Evolutionary conservation across 108 stramenopile genomes (phyloP), one percentile per base, ranked within the genome.

Genomic region (Nitzschia putrida): DNA sequence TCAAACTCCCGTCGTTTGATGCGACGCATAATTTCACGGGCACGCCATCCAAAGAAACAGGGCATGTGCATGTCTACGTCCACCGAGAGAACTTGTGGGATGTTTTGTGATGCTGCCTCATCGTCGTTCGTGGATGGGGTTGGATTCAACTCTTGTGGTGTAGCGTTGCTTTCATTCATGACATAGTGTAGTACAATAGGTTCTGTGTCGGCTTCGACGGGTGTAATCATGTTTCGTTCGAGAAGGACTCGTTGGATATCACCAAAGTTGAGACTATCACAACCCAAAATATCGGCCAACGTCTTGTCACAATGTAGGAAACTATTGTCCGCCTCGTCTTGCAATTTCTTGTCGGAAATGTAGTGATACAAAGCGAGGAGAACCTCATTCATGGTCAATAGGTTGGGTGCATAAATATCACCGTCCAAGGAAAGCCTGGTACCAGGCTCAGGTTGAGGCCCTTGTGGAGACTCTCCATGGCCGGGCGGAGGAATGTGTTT

Each of bases 1-100:
- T 94, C 92, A 57, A 86, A 83, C 68, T 94, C 90, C 18, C 92
- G 83, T 24, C 78, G 69, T 57, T 94, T 91, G 49, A 86, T 82
- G 14, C 88, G 74, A n/a, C 87, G 88, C 26, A 91, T 65, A 8
- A 91, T 56, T 25, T 94, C 90, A 9, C 90, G 85, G 22, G 76
- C 71, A 13, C 86, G 83, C 44, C 75, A 74, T 42, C 80, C 86
- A 64, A 85, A 88, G n/a, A 94, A 69, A 53, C 66, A 71, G 22
- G 90, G 88, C 40, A 94, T 64, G 37, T 73, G 52, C 21, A 88
- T 74, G 45, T 91, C 88, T 54, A 89, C 77, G 51, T 94, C 90
- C 59, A 88, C 86, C 2, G 84, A 84, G 44, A 87, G 39, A 12
- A 47, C 55, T 50, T 68, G 65, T 44, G 64, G 64, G 25, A 52